Base-by-base conservation (phyloP, 1,139 yeast species). In the Yamadazyma trypodendri region DNA sequence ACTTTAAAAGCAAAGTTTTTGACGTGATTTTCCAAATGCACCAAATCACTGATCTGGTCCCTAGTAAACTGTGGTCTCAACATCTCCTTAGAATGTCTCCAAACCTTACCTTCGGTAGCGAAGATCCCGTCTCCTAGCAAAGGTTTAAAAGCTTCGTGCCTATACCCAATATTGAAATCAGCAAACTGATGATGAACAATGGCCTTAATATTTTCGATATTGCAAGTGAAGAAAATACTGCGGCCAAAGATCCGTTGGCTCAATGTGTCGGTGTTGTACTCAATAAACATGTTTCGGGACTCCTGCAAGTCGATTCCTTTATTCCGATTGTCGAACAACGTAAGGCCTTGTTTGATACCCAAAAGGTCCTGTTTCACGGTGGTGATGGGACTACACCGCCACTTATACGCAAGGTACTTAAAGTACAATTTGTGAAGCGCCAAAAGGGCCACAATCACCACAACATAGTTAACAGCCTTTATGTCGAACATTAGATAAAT, bases 31-130 rank as follows among this genome's bases (percentile, higher is more conserved):
- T 75, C 79, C 48, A 77, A 62, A 13, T 65, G 46, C 35, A 62
- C 57, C 29, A 77, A 66, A 42, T 75, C 79, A 15, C 75, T 63
- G 31, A 77, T 68, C 50, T 76, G 80, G 45, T 75, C 80, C 39
- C 78, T 62, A 18, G 75, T 65, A 53, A 78, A 78, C 53, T 77
- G 81, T 1, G 84, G 83, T 42, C 83, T 63, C 51, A 78, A 65
- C 68, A 77, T 60, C 13, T 75, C 71, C 37, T 82, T 63, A 12
- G 80, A 68, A 48, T 74, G 76, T 49, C 72, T 72, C 84, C 84
- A 78, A 6, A 73, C 77, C 20, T 62, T 69, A 12, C 79, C 79
- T 39, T 75, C 78, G 23, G 75, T 63, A 2, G 82, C 76, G 60
- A 78, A 78, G 41, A 78, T 76, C 14, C 83, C 83, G 44, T 75